Base-by-base conservation (phyloP, 345 rosid genomes). In the Schrenkiella parvula region DNA sequence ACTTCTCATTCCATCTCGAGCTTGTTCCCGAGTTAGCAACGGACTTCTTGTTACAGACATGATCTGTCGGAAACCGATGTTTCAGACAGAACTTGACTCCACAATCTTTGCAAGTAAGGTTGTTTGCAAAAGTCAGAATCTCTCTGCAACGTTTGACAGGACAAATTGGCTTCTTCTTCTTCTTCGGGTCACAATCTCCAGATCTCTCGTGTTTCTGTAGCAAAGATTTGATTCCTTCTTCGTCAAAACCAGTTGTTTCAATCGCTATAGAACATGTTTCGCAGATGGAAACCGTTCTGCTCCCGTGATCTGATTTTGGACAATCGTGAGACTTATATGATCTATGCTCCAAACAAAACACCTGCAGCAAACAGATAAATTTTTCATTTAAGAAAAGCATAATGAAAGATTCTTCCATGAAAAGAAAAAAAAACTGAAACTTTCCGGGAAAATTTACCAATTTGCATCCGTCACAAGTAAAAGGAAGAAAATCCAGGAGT, bases 401-500 rank as follows among this genome's bases (percentile, higher is more conserved):
- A 47, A 22, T 42, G 14, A 8, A 7, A 19, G 47, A 31, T 26
- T 60, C 66, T 60, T 60, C 9, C 0, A 39, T 18, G 21, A 4
- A 44, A 22, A 9, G 14, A 4, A 2, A 17, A 28, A 47, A 19
- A 5, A 38, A 43, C 44, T 47, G 38, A 12, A 17, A 66, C 1
- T 55, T 64, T 7, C 26, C 25, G 43, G 32, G 10, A 15, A 21
- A 37, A 2, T 6, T 25, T 57, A 92, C 96, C 87, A 80, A 80
- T 28, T 80, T 82, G 74, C 98, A 89, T 21, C 83, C 82, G 2
- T 86, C 80, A 67, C 97, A 91, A 42, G 43, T 84, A 75, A 93
- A 91, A 25, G 97, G 96, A 8, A 91, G 88, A 46, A 93, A 93
- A 84, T 90, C 97, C 50, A 93, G 87, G 62, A 84, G 93, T 34